Evolutionary conservation across 78 protist genomes (phyloP).

Genomic region (Ministeria vibrans): DNA sequence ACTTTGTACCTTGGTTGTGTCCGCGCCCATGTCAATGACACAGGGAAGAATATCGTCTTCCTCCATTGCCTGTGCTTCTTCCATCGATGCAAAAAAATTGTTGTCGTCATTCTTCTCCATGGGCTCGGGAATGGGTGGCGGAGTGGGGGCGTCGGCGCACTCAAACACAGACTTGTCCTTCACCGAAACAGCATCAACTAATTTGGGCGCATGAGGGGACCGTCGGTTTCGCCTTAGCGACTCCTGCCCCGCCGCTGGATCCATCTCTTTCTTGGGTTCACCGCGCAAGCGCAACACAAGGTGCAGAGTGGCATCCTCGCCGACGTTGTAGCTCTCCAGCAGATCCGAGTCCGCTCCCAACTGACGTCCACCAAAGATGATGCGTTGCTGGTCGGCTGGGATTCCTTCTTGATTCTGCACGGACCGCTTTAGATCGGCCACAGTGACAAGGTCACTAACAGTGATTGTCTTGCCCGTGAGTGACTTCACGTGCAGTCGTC

Average conservation of each 20-base stretch:
- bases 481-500: too few relatives aligned
- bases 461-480: too few relatives aligned
- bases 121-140: not conserved
- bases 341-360: conserved; percentile 96
- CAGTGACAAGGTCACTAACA: too few relatives aligned
- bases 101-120: not conserved
- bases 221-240: too few relatives aligned
- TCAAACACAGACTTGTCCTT: not conserved
- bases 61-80: too few relatives aligned
- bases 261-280: too few relatives aligned
- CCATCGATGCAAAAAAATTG: not conserved
- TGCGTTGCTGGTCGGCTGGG: conserved; percentile 90
- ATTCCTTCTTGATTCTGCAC: conserved; percentile 93
- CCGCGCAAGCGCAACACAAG: conserved; percentile 53
- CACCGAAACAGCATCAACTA: too few relatives aligned
- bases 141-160: not conserved
- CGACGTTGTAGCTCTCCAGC: conserved; percentile 94
- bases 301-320: conserved; percentile 94
- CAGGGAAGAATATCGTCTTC: not conserved
- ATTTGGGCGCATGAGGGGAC: too few relatives aligned
- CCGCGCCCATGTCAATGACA: conserved; percentile 59
- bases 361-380: conserved; percentile 96
- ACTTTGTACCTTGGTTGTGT: conserved; percentile 63
- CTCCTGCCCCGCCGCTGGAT: too few relatives aligned
- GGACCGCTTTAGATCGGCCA: too few relatives aligned